Evolutionary conservation across 2,329 filamentous ascomycete genomes (phyloP), one percentile per base, ranked within the genome.

Genomic region (Didymella arachidicola): DNA sequence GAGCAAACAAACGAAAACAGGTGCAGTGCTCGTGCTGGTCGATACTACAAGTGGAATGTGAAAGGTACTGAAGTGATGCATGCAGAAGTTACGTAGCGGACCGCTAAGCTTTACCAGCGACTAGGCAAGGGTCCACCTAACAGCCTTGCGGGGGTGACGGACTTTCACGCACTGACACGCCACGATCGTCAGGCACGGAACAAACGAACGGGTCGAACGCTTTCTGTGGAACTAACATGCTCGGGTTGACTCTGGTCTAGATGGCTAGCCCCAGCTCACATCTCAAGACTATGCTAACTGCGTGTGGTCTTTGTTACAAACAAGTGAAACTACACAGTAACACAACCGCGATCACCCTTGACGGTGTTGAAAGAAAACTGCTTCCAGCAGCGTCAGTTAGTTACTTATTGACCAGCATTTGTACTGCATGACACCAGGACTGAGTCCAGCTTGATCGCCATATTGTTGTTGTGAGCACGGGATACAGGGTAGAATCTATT

Each of bases 81-180:
- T 56, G 58, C 62, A 49, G 46, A 57, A 62, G 57, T 67, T 59
- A 60, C 46, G 52, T 60, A 45, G 51, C 45, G 41, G 50, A 53
- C 55, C 65, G 62, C 59, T 66, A 60, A 62, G 57, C 58, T 62
- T 46, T 48, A 61, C 60, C 47, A 18, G 8, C 58, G 50, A 25
- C 22, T n/a, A 61, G 57, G 59, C 60, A 53, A 64, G 60, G 59
- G 53, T 53, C 51, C 48, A 42, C 19, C 48, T 39, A 19, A 39
- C 47, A 52, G 53, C 48, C 52, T 51, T 60, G 58, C 53, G 53
- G 58, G 58, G 53, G 53, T 45, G 52, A 45, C 44, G 32, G 57
- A 59, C 61, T 64, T 66, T 63, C 64, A 66, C 65, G 62, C 53
- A 57, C 53, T 54, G 46, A 59, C 56, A 41, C 44, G 30, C 50